Conservation (phyloP, 1,284 basidiomycete species). For the Rhodotorula sp. region DNA sequence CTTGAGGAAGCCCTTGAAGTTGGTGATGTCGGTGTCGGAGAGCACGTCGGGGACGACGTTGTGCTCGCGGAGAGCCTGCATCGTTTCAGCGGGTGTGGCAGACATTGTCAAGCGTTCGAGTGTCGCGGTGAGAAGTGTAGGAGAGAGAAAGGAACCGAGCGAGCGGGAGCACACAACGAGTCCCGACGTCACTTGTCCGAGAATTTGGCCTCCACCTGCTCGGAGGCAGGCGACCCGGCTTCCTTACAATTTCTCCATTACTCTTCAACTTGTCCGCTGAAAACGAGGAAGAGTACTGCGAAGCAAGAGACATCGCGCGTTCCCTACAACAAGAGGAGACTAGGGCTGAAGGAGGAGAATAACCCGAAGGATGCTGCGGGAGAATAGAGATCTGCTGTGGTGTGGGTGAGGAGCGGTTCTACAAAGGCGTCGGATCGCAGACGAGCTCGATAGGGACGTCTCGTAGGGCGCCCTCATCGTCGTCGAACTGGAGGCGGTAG, state of each 20-base stretch:
- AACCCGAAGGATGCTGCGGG: neutral
- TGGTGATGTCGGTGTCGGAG: neutral
- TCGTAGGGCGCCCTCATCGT: constrained; percentile 41
- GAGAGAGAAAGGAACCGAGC: neutral
- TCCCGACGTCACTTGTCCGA: neutral
- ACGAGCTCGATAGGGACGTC: constrained; percentile 38
- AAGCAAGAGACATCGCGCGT: too few relatives aligned
- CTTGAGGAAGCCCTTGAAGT: constrained; percentile 4
- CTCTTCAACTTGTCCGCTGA: too few relatives aligned
- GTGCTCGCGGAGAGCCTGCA: constrained; percentile 10
- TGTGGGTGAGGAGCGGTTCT: neutral
- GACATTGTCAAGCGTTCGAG: constrained; percentile 2
- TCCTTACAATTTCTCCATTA: too few relatives aligned
- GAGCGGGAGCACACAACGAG: neutral
- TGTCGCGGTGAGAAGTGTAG: neutral
- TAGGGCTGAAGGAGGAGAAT: neutral
- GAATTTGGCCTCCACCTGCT: neutral
- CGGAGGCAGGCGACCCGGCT: neutral
- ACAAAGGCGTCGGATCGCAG: constrained; percentile 26
- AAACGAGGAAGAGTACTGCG: too few relatives aligned
- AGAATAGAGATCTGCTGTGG: neutral
- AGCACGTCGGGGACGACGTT: constrained; percentile 17
- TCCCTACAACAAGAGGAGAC: neutral
- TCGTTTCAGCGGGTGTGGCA: neutral
- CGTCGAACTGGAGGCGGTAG: constrained; percentile 46